Conservation (phyloP, 2,329 filamentous ascomycete genomes). For the Ophiostoma novo-ulmi region DNA sequence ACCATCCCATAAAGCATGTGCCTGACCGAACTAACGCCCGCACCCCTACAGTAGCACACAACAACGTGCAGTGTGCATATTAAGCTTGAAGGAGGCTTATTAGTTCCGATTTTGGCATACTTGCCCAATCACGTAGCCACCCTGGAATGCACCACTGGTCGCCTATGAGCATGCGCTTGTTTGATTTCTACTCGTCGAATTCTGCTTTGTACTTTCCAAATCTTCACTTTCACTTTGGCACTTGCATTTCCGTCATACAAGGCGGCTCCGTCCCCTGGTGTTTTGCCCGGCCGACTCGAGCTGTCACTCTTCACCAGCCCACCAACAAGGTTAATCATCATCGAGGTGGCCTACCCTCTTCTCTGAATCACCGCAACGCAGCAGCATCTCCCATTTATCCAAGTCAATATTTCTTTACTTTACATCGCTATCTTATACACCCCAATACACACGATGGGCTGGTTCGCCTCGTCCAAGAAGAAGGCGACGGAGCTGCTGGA, state of each 20-base stretch:
- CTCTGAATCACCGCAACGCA: background rate
- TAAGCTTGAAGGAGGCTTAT: background rate
- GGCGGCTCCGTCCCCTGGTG: background rate
- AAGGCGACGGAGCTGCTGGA: constrained; percentile 7
- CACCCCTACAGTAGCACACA: background rate
- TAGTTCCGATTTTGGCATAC: background rate
- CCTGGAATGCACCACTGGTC: background rate
- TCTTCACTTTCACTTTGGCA: background rate
- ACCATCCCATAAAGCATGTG: constrained; percentile 9
- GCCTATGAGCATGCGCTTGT: background rate
- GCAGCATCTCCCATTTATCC: background rate
- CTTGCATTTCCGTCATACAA: background rate
- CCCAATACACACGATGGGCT: background rate
- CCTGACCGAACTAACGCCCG: background rate
- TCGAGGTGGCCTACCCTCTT: background rate
- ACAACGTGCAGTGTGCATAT: constrained; percentile 7
- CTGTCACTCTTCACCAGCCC: background rate
- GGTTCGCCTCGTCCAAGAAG: background rate
- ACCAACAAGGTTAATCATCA: background rate
- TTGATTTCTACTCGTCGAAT: background rate
- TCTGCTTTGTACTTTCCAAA: background rate
- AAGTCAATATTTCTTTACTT: background rate
- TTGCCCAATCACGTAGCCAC: background rate
- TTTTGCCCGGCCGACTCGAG: background rate
- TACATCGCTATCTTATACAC: background rate